A percentile compares a stretch with the other conserved stretches of the same genome.
phyloP scores from a whole-genome alignment of 1,284 basidiomycete species.

The Cryptococcus sp. region DNA sequence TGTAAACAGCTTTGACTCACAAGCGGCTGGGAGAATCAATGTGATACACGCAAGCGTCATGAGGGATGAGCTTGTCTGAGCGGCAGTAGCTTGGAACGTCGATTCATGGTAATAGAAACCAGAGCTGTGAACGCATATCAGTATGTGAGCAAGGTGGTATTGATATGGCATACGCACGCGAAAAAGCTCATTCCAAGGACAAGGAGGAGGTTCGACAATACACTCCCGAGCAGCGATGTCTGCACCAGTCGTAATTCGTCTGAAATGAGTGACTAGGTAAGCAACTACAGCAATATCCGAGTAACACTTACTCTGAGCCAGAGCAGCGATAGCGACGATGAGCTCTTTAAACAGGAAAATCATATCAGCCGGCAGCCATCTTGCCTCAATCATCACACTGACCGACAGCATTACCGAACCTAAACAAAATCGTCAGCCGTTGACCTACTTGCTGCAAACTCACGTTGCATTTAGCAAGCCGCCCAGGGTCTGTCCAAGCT shows the following conservation, averaged over 20 bases:
- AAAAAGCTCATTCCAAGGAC: conserved; percentile 87
- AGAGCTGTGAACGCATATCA: conserved; percentile 28
- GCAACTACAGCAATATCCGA: conserved; percentile 5
- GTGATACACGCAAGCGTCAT: conserved; percentile 89
- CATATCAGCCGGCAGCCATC: no score
- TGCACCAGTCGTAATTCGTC: conserved; percentile 82
- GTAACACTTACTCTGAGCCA: conserved; percentile 65
- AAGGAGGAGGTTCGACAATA: conserved; percentile 84
- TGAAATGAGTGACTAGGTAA: conserved; percentile 36
- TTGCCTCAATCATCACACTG: no score
- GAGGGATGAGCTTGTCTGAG: conserved; percentile 74
- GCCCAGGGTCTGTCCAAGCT: conserved; percentile 77
- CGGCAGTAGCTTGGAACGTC: conserved; percentile 75
- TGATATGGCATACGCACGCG: conserved; percentile 56
- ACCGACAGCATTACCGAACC: conserved; percentile 55
- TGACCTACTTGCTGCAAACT: conserved; percentile 10
- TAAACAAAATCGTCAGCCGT: conserved; percentile 6
- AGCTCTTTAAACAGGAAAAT: conserved; percentile 54
- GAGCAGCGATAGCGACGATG: conserved; percentile 82
- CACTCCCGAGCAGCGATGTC: conserved; percentile 64
- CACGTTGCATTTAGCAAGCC: conserved; percentile 84
- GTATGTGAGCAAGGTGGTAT: neutral
- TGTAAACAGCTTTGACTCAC: conserved; percentile 45
- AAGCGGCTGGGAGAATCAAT: conserved; percentile 88
- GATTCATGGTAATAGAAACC: conserved; percentile 69